Base-by-base conservation (phyloP, 208 protist species). In the Trypanosoma congolense region DNA sequence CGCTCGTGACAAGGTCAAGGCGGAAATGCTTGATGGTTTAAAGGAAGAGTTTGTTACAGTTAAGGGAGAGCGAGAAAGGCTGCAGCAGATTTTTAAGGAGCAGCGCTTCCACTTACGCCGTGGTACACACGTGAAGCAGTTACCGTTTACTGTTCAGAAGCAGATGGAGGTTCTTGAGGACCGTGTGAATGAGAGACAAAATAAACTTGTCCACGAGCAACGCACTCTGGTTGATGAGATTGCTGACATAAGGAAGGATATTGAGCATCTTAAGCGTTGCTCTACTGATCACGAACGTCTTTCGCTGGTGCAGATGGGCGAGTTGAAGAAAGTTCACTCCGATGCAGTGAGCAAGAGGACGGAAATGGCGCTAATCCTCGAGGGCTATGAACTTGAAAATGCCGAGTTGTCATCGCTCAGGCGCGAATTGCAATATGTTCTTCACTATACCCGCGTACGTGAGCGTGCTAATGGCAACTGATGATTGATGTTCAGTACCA, bases 371-470 rank as follows among this genome's bases (percentile, higher is more conserved):
- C 77, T 81, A 55, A 65, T 81, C 51, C 73, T 71, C 50, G 73
- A 74, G 65, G 58, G 60, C 44, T 70, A 89, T 44, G 45, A 67
- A 30, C 72, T 70, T 55, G 82, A 93, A 61, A 64, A 77, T 38
- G 66, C 83, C 35, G 73, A 89, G 60, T 65, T 93, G 25, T 77
- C 65, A 22, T 64, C 46, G 25, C 72, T 93, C 44, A 87, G 85
- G 68, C 71, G 71, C 0, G 86, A 93, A 30, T 60, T 93, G 12
- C 79, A 89, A 64, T 72, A 59, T 10, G 86, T 93, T 26, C 55
- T 93, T 47, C 77, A 83, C 42, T 93, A 90, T 67, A 72, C 83
- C 30, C 77, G 81, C 40, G 73, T 75, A 19, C 80, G 79, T 68
- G 78, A 82, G 44, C 73, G 70, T 56, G 72, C 85, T 58, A 71